Evolutionary conservation across 2,329 filamentous ascomycete genomes (phyloP).

Genomic region (Aspergillus candidus): DNA sequence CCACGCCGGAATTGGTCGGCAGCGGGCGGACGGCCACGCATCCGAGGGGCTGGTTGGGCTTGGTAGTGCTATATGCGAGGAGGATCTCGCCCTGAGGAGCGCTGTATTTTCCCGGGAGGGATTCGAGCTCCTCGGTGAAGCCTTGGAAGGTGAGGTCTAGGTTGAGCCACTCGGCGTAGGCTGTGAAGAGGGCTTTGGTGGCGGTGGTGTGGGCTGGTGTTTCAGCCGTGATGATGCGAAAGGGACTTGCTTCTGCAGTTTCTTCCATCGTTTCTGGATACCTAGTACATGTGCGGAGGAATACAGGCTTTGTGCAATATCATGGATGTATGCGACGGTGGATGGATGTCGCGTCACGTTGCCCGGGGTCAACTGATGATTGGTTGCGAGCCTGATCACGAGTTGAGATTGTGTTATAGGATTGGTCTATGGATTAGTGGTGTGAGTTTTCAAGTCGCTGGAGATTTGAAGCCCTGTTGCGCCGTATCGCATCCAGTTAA

Average conservation of each 20-base stretch:
- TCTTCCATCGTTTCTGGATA: not conserved
- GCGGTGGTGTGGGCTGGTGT: constrained; percentile 39
- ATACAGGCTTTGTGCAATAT: no score
- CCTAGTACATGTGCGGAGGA: not conserved
- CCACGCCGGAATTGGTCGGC: not conserved
- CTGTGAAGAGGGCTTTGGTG: constrained; percentile 39
- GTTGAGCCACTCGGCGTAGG: constrained; percentile 41
- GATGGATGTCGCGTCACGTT: no score
- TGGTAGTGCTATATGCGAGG: constrained; percentile 35
- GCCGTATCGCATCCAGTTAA: no score
- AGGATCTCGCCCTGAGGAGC: constrained; percentile 42
- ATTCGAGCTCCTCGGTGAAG: constrained; percentile 48
- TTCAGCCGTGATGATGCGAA: constrained; percentile 32
- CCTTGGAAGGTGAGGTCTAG: constrained; percentile 54
- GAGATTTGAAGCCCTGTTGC: no score
- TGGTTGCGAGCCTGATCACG: no score
- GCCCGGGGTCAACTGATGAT: no score
- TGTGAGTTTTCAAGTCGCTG: no score
- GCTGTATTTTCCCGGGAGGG: constrained; percentile 51
- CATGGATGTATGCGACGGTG: not conserved
- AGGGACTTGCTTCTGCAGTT: not conserved
- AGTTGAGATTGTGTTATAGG: no score
- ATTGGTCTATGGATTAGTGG: no score
- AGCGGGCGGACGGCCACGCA: constrained; percentile 45
- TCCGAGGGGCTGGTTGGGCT: constrained; percentile 32